Evolutionary conservation across 371 early-diverging fungal genomes (phyloP), one percentile per base, ranked within the genome.

Genomic region (Mucor irregularis): DNA sequence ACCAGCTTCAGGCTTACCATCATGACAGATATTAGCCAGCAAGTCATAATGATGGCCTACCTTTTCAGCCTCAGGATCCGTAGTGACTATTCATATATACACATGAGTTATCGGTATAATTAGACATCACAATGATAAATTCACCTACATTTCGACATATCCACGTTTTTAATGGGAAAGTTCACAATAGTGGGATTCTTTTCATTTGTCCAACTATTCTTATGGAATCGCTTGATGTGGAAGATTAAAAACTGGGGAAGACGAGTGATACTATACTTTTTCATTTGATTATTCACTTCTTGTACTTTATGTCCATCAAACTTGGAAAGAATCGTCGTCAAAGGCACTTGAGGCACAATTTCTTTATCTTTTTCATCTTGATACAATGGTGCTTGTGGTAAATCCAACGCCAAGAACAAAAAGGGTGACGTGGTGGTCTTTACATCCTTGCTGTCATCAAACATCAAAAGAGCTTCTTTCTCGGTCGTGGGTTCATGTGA

Each of bases 131-230:
- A 30, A 16, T 24, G 6, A 26, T 14, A 11, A 13, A 24, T 2
- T 14, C 1, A 70, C 74, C 58, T 82, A 84, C 84, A 87, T 19
- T 90, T 89, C 1, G 80, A 64, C 88, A 97, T 85, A 56, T 93
- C 89, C 4, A 96, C 64, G 47, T 89, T 85, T 51, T 87, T 86
- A 53, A 96, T 88, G 1, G 97, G 93, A 49, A 93, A 98, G 55
- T 92, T 95, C n/a, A 99, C 97, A 63, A 99, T 96, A 3, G 99
- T 99, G 0, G 93, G 95, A 64, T 97, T 97, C 79, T 96, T 96
- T 65, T 99, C 99, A 9, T 68, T 56, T 6, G 83, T 71, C 81
- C 90, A 93, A 58, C 88, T 92, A 72, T 92, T 94, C 67, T 93
- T 95, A 6, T 87, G 84, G 62, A 98, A 95, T 30, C 99, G 81